Evolutionary conservation across 768 basidiomycete species (phyloP), one percentile per base, ranked within the genome.

Genomic region (Collybia nuda): DNA sequence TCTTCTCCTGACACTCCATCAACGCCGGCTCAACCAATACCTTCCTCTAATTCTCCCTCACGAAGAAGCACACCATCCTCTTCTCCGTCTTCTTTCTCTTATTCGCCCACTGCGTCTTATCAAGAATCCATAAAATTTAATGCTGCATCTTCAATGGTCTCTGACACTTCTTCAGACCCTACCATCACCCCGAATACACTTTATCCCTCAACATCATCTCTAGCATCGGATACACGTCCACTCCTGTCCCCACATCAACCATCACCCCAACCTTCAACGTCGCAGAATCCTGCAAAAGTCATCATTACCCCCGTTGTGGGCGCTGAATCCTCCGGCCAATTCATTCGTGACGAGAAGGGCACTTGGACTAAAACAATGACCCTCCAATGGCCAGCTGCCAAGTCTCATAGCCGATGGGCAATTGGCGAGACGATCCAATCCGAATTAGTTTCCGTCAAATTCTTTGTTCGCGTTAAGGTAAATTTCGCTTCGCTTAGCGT

Each of bases 391-490:
- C 87, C 89, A 12, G 77, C 80, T 29, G 67, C 78, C 47, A 86
- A 84, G 60, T 80, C 85, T 2, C 77, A 78, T 51, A 83, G 79
- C 59, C 81, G 86, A 17, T 93, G 90, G 87, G 79, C 88, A 7
- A 78, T 88, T 50, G 90, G 90, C 9, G 89, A 91, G 72, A 86
- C 87, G 22, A 79, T 90, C 56, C 73, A 77, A 55, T 85, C 85
- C 37, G 74, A 80, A 44, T 65, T 86, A 56, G 82, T 79, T 12
- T 77, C 79, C 46, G 79, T 90, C 47, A 79, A 78, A 62, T 93
- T 89, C 65, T 83, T 85, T 64, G 70, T 86, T 57, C 80, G 82
- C 40, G 74, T 85, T 56, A 88, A 88, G 79, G 85, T 89, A 49
- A 56, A 58, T 29, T 41, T 52, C 51, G 57, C 47, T 40, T 41